Conservation (phyloP, 75 land plant species). For the Ceratopteris richardii region DNA sequence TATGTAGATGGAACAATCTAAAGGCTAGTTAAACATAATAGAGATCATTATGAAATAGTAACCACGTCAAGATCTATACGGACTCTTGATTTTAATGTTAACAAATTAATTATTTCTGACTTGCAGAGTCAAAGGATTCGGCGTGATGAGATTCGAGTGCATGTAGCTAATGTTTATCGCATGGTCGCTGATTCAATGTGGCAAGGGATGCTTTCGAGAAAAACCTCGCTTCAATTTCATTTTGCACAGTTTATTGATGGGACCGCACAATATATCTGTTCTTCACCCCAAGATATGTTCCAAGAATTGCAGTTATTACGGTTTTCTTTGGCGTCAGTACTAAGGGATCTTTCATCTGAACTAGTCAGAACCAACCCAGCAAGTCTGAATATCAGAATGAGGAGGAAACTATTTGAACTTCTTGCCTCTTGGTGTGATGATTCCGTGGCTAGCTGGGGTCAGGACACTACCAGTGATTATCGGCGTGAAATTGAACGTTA, state of each 20-base stretch:
- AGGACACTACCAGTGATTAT: constrained; percentile 72
- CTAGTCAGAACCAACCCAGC: constrained; percentile 84
- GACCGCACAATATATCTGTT: constrained; percentile 46
- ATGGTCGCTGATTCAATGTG: constrained; percentile 92
- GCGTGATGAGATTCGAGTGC: constrained; percentile 87
- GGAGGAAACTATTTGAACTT: constrained; percentile 87
- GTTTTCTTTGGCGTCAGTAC: constrained; percentile 77
- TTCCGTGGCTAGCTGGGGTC: constrained; percentile 54
- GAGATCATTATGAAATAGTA: too few relatives aligned
- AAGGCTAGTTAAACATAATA: too few relatives aligned
- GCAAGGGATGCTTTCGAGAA: constrained; percentile 83
- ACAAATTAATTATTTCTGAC: too few relatives aligned
- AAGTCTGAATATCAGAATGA: constrained; percentile 63
- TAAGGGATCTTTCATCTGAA: constrained; percentile 81
- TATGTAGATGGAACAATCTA: too few relatives aligned
- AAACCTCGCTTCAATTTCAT: constrained; percentile 64
- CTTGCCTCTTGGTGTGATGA: constrained; percentile 94
- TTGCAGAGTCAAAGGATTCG: constrained; percentile 82
- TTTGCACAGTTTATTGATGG: constrained; percentile 86
- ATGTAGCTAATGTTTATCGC: constrained; percentile 88
- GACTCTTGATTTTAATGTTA: too few relatives aligned
- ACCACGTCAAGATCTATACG: too few relatives aligned
- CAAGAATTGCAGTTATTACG: constrained; percentile 90
- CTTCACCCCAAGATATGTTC: constrained; percentile 58
- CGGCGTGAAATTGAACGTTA: constrained; percentile 88